Base-by-base conservation (phyloP, 768 basidiomycete genomes). In the Mycena haematopus region DNA sequence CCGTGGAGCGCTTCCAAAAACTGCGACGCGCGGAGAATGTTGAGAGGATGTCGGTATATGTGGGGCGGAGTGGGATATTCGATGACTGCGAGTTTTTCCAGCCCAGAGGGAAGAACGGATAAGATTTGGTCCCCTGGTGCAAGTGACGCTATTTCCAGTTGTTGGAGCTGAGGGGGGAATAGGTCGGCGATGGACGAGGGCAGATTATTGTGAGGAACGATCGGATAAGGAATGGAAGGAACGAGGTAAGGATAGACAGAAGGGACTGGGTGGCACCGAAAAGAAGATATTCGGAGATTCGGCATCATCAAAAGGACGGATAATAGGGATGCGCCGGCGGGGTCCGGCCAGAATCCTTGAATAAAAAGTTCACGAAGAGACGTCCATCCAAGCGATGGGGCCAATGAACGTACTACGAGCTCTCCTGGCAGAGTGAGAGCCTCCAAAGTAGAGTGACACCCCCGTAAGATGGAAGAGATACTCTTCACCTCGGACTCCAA, bases 361-460 rank as follows among this genome's bases (percentile, higher is more conserved):
- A 61, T 2, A 24, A 21, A 22, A 4, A 61, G 60, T 10, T 61
- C 53, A 33, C 24, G 60, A 19, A 61, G 60, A 31, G 44, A 38
- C 1, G 13, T 19, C 52, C 53, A 61, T 10, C 0, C 4, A 2
- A 50, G n/a, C 8, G 31, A 61, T 0, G 22, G 2, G n/a, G 55
- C 52, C 15, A 55, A 3, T 10, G 60, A 21, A 2, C 25, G 42
- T 2, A 40, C 13, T 0, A 35, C 13, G 22, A 54, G 44, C 15
- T 61, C 60, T 1, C 31, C 47, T 0, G 60, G 60, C 3, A 61
- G 52, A 0, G n/a, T 38, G 2, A 53, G 4, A 31, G 53, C 45
- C 44, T 53, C 33, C 35, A 61, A 49, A 22, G 19, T 49, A 1
- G 44, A 21, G 10, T 17, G 36, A 21, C 60, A 61, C 1, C 15